Base-by-base conservation (phyloP, 2,329 filamentous ascomycete species). In the Apiospora koreana region DNA sequence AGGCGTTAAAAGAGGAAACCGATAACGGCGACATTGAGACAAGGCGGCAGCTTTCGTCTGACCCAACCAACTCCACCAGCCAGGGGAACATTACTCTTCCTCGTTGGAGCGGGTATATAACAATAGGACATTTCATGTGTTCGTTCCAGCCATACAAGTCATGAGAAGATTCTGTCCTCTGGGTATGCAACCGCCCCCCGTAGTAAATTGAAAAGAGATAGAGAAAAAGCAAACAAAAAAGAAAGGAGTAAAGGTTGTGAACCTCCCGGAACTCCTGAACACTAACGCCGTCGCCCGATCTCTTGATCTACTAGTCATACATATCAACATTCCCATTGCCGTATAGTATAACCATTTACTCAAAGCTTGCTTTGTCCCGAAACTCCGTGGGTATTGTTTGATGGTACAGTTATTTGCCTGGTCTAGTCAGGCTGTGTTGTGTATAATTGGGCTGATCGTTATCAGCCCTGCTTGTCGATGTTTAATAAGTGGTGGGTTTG, bases 101-200 rank as follows among this genome's bases (percentile, higher is more conserved):
- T n/a, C 35, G 2, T 38, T 31, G 54, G 10, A 21, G 18, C 54
- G 21, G 31, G 54, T 62, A 62, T 62, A 62, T 62, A 62, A 28
- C 38, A 62, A 28, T 54, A 62, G 28, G 16, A 62, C 31, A 62
- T 14, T 62, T 23, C 54, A 38, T 38, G 31, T 38, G 21, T 62
- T 62, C 54, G 54, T 62, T 35, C 54, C 31, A 62, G 54, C 54
- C 54, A 62, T 62, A 62, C 31, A 62, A 62, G 18, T 62, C 54
- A 62, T 62, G 54, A 62, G n/a, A 16, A 62, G 35, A 62, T 14
- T n/a, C 16, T 28, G 16, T 2, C 18, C 48, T 28, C 12, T 7
- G 54, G 18, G 38, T 21, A 62, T 62, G 54, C 54, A 62, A 16
- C 18, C 54, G 31, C 18, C 10, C 10, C 18, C 18, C 16, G 25